Percentiles rank a stretch among this genome's conserved stretches.
Conservation (phyloP, 2,329 filamentous ascomycete species). For the Pyricularia grisea region DNA sequence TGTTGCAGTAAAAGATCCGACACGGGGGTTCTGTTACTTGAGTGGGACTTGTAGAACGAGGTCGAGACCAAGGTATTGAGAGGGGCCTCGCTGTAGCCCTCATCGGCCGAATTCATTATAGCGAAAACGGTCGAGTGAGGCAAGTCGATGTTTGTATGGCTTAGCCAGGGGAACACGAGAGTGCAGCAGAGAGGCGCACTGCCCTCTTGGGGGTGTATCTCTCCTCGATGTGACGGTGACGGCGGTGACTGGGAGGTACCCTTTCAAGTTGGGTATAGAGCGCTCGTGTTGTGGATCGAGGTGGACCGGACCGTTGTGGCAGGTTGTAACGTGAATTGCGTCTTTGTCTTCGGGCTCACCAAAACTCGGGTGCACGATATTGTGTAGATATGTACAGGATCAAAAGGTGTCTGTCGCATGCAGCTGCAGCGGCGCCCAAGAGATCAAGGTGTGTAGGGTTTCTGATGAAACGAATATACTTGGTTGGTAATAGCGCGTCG, state of each 20-base stretch:
- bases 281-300: neutral
- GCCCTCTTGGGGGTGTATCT: neutral
- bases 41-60: slow-evolving; percentile 19
- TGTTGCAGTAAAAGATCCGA: slow-evolving; percentile 41
- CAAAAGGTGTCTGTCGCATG: neutral
- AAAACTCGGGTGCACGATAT: neutral
- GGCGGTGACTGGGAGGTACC: neutral
- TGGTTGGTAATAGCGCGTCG: too few relatives aligned
- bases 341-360: neutral
- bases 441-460: neutral
- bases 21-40: slow-evolving; percentile 27
- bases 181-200: neutral
- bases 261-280: neutral
- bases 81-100: slow-evolving; percentile 78
- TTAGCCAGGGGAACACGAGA: neutral
- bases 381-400: neutral
- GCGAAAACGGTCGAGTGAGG: slow-evolving; percentile 6
- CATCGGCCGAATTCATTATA: slow-evolving; percentile 53
- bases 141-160: neutral
- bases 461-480: neutral
- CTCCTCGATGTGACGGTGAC: neutral
- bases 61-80: slow-evolving; percentile 31
- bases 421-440: neutral
- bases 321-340: neutral
- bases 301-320: neutral